Conservation (phyloP, 2,329 filamentous ascomycete species). For the Magnaporthiopsis rhizophila region DNA sequence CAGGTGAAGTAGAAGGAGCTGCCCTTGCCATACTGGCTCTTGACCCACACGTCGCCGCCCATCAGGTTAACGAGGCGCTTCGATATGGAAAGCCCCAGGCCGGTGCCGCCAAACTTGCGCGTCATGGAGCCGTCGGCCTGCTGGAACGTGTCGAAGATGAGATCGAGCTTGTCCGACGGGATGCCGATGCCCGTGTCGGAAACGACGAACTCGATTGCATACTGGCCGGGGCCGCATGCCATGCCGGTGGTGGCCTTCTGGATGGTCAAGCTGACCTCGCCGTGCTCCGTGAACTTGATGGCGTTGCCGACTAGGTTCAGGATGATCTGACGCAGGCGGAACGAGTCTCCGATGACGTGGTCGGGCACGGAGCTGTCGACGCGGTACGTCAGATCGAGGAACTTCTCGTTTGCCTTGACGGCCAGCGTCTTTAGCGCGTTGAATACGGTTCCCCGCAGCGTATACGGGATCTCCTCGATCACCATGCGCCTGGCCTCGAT, state of each 20-base stretch:
- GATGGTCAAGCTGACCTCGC: constrained; percentile 93
- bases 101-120: constrained; percentile 89
- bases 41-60: constrained; percentile 94
- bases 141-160: constrained; percentile 99
- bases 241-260: constrained; percentile 51
- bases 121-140: constrained; percentile 97
- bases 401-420: constrained; percentile 96
- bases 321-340: constrained; percentile 93
- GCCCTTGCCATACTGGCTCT: constrained; percentile 82
- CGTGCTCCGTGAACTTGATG: constrained; percentile 97
- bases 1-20: constrained; percentile 97
- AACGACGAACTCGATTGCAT: constrained; percentile 91
- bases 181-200: constrained; percentile 97
- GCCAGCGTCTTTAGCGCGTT: constrained; percentile 93
- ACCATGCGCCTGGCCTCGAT: constrained; percentile 97
- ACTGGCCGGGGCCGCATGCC: constrained; percentile 62
- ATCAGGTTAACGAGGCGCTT: constrained; percentile 92
- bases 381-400: constrained; percentile 84
- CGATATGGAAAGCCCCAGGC: constrained; percentile 88
- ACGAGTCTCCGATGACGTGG: constrained; percentile 92
- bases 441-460: constrained; percentile 87
- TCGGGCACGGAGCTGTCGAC: constrained; percentile 91
- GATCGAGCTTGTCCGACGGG: constrained; percentile 84
- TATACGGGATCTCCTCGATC: constrained; percentile 96
- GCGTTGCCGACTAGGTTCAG: constrained; percentile 96